Percentiles rank a stretch among this genome's conserved stretches.
Evolutionary conservation across 805 yeast genomes (phyloP).

Genomic region (Wickerhamomyces mucosus): DNA sequence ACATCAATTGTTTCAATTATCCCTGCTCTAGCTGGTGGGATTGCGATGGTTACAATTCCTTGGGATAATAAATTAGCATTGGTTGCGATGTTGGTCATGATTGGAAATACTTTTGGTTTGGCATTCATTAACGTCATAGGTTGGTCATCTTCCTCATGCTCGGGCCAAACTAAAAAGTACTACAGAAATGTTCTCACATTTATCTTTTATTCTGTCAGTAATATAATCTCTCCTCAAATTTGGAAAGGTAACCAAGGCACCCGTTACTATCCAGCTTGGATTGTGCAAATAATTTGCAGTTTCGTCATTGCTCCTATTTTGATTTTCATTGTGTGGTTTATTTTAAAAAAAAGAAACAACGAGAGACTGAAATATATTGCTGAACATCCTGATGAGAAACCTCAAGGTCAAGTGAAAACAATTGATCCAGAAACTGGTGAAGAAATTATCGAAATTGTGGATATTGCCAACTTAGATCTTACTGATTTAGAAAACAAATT

Average conservation of each 20-base stretch:
- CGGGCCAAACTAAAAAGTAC: slow-evolving; percentile 34
- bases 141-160: slow-evolving; percentile 7
- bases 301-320: slow-evolving; percentile 28
- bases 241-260: slow-evolving; percentile 33
- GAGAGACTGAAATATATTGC: slow-evolving; percentile 19
- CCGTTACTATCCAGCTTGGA: slow-evolving; percentile 33
- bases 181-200: slow-evolving; percentile 28
- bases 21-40: too few species aligned
- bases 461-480: slow-evolving; percentile 2
- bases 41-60: too few species aligned
- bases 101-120: slow-evolving; percentile 22
- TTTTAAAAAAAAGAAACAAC: slow-evolving; percentile 29
- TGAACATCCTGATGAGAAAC: slow-evolving; percentile 11
- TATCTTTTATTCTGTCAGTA: slow-evolving; percentile 30
- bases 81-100: too few species aligned
- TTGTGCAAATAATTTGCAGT: slow-evolving; percentile 36
- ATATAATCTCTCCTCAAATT: slow-evolving; percentile 37
- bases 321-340: slow-evolving; percentile 24
- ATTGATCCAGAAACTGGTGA: slow-evolving; percentile 21
- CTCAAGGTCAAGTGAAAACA: too few species aligned
- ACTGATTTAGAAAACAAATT: slow-evolving; percentile 2
- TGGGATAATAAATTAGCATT: too few species aligned
- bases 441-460: slow-evolving; percentile 16
- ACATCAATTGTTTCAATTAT: too few species aligned
- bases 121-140: slow-evolving; percentile 14